Evolutionary conservation across 768 basidiomycete species (phyloP), one percentile per base, ranked within the genome.

Genomic region (Hortiboletus flavorubellus): DNA sequence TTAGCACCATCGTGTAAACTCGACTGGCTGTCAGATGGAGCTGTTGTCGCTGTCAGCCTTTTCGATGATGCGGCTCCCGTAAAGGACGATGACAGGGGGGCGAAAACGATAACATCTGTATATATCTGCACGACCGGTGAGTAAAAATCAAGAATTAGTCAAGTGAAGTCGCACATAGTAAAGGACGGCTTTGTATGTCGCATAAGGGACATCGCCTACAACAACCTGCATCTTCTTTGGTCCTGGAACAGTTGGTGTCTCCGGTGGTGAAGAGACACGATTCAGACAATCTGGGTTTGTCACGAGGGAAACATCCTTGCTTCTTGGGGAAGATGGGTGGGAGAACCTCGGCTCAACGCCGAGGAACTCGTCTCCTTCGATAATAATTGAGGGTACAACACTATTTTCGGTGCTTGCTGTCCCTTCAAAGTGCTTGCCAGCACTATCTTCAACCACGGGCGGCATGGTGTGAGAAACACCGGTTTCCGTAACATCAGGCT

Each of bases 61-160:
- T 51, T 58, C 37, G 55, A 57, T 30, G 61, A 38, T 64, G 73
- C 35, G 51, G 56, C 46, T 18, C 63, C 41, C 15, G 69, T 62
- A 59, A 89, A 87, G 33, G 83, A 80, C 7, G 93, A 94, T 0
- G 90, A 83, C 16, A 94, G 73, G 0, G 92, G 92, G 0, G 93
- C 89, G 60, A 94, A 94, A 30, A 85, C 79, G 59, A 94, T 88
- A 29, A 79, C 80, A 63, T 93, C 90, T 15, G 92, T 94, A 67
- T 94, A 95, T 26, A 94, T 74, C 91, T 92, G 60, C 4, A 44
- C 10, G 11, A 37, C 5, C 12, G 12, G 38, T 66, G 42, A 61
- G 54, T 33, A 5, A n/a, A 29, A 40, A 14, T 50, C 38, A 54
- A 51, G 51, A 3, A 48, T 12, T 21, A 14, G 21, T 35, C 18